These are phyloP conservation scores for Candida maris DNA, from an alignment of 805 yeast genomes.

Conservation along the genomic window DNA sequence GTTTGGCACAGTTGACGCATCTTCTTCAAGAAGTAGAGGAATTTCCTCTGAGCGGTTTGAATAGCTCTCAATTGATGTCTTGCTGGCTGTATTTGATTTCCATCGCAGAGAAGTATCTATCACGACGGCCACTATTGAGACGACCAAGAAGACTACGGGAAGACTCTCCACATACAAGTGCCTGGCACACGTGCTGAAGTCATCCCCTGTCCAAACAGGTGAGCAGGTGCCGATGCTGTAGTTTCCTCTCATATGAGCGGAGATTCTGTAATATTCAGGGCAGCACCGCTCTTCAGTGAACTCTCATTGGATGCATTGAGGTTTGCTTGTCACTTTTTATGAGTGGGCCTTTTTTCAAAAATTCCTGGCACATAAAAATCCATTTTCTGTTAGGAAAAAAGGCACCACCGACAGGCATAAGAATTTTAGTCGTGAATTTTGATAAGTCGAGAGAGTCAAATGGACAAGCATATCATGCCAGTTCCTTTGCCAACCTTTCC, in stretches of 20 bases:
- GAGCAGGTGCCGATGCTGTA: constrained; percentile 14
- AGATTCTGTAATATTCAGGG: too few relatives aligned
- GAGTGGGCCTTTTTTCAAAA: too few relatives aligned
- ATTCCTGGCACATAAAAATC: too few relatives aligned
- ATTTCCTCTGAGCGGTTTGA: constrained; percentile 15
- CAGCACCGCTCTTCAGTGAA: too few relatives aligned
- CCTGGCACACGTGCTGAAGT: constrained; percentile 46
- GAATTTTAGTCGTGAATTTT: too few relatives aligned
- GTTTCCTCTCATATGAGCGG: constrained; percentile 6
- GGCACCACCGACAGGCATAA: too few relatives aligned
- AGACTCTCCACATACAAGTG: constrained; percentile 33
- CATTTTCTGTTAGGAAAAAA: too few relatives aligned
- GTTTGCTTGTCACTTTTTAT: not conserved
- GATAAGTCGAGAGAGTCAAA: too few relatives aligned
- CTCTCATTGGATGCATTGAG: not conserved
- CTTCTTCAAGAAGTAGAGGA: constrained; percentile 10
- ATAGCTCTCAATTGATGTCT: constrained; percentile 1
- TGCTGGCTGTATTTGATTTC: not conserved
- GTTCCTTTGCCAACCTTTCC: too few relatives aligned
- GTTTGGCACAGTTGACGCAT: not conserved
- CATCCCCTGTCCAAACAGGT: constrained; percentile 35
- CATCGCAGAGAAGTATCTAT: constrained; percentile 2
- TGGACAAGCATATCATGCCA: too few relatives aligned
- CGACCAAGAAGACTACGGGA: constrained; percentile 30
- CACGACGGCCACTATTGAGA: constrained; percentile 28